These are phyloP conservation scores for Leishmania gerbilli DNA, from an alignment of 208 protist genomes.

Conservation along the genomic window DNA sequence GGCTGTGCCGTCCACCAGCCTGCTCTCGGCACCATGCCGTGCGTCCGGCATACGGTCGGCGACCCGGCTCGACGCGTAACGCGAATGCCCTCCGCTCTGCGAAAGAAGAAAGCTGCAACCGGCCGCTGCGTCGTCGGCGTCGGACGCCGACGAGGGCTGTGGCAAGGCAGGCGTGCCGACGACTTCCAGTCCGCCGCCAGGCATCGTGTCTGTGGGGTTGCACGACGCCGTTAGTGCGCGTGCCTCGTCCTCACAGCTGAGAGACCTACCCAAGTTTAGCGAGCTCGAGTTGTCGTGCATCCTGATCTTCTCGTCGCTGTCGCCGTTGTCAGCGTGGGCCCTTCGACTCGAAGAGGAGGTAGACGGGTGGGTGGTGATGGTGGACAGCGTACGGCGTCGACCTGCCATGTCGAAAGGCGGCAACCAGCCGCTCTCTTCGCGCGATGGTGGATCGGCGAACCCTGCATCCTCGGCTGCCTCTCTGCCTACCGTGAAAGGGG, in stretches of 20 bases:
- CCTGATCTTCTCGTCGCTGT: not conserved
- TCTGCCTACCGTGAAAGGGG: not conserved
- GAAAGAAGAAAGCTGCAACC: not conserved
- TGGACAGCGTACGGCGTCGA: slow-evolving; percentile 12
- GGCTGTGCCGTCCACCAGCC: slow-evolving; percentile 35
- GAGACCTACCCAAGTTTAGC: not conserved
- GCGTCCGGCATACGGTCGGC: slow-evolving; percentile 28
- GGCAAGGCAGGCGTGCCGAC: not conserved
- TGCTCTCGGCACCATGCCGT: slow-evolving; percentile 26
- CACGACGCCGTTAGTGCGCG: not conserved
- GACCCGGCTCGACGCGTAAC: slow-evolving; percentile 7
- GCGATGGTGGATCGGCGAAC: not conserved
- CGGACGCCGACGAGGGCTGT: not conserved
- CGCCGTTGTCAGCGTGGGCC: not conserved
- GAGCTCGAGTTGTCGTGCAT: not conserved
- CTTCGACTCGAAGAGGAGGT: not conserved
- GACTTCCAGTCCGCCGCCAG: not conserved
- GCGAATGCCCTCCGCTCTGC: not conserved
- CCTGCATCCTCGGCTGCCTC: not conserved
- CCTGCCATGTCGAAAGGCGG: not conserved
- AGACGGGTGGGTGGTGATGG: slow-evolving; percentile 12
- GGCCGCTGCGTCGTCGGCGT: not conserved
- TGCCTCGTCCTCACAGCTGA: not conserved
- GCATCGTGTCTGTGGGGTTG: not conserved
- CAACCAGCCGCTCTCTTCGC: slow-evolving; percentile 6